These are phyloP conservation scores for Osmanthus fragrans DNA, from an alignment of 257 asterid species.

Conservation along the genomic window DNA sequence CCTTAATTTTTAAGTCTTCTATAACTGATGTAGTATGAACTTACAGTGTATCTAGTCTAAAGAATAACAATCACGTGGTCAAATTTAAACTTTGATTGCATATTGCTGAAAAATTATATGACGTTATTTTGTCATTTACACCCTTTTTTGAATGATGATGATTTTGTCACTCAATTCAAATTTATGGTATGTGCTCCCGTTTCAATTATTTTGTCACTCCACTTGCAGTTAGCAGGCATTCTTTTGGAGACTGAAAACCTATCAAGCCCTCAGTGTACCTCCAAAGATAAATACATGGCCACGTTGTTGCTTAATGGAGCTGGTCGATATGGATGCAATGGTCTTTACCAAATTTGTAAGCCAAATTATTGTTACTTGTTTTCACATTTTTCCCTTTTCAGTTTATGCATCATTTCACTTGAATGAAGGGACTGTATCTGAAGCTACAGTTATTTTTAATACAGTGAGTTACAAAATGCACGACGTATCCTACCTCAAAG, in stretches of 20 bases:
- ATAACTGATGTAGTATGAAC: not conserved
- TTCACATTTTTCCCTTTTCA: constrained; percentile 1
- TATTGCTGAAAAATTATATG: not conserved
- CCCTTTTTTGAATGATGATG: constrained; percentile 4
- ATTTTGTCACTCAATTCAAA: constrained; percentile 8
- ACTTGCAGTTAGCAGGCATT: constrained; percentile 76
- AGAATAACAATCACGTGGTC: not conserved
- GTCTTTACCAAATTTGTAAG: constrained; percentile 77
- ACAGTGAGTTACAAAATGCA: constrained; percentile 62
- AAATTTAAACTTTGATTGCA: constrained; percentile 12
- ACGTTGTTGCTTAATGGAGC: constrained; percentile 82
- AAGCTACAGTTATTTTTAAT: constrained; percentile 12
- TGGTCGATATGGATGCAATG: constrained; percentile 78
- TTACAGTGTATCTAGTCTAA: not conserved
- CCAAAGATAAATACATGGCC: constrained; percentile 77
- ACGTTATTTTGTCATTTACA: not conserved
- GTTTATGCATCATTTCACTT: constrained; percentile 6
- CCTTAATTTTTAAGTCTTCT: not conserved
- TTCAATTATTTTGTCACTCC: not conserved
- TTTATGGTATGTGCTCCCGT: not conserved
- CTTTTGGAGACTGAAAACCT: constrained; percentile 78
- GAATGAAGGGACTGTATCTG: not conserved
- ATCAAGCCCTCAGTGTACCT: constrained; percentile 45
- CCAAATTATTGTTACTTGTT: not conserved
- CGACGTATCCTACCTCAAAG: constrained; percentile 44